A percentile compares a stretch with the other conserved stretches of the same genome.
These are phyloP conservation scores for Aspergillus novoparasiticus DNA, from an alignment of 2,329 filamentous ascomycete species.

Conservation along the genomic window DNA sequence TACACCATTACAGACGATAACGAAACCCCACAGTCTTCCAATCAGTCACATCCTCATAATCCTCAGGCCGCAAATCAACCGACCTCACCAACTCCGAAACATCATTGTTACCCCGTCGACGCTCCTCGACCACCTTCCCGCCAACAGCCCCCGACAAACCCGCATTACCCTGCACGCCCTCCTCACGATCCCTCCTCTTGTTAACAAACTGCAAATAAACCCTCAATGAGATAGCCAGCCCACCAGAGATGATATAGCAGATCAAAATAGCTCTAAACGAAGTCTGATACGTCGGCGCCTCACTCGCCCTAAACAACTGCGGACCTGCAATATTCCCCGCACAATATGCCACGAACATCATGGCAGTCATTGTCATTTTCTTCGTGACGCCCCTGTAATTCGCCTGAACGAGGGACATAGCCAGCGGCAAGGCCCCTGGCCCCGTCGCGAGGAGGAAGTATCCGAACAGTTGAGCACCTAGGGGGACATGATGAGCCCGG, in stretches of 20 bases:
- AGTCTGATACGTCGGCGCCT: constrained; percentile 56
- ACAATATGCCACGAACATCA: constrained; percentile 60
- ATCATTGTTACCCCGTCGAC: constrained; percentile 38
- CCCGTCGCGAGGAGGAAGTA: constrained; percentile 61
- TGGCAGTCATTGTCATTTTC: constrained; percentile 61
- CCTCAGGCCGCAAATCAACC: constrained; percentile 46
- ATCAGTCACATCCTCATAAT: constrained; percentile 63
- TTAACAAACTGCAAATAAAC: constrained; percentile 54
- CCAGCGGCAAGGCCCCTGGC: constrained; percentile 57
- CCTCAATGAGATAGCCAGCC: constrained; percentile 49
- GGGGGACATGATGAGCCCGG: constrained; percentile 38
- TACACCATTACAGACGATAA: constrained; percentile 46
- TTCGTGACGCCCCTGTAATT: constrained; percentile 62
- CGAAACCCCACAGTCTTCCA: constrained; percentile 62
- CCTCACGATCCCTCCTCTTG: constrained; percentile 41
- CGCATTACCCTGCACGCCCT: constrained; percentile 32
- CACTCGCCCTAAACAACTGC: constrained; percentile 55
- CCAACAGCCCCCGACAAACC: constrained; percentile 39
- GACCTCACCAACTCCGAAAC: constrained; percentile 30
- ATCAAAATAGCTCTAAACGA: constrained; percentile 60
- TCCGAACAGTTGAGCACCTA: constrained; percentile 55
- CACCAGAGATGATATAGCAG: constrained; percentile 56
- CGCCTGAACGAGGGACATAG: constrained; percentile 57
- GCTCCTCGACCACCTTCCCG: constrained; percentile 42
- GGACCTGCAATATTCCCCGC: constrained; percentile 60